phyloP scores from a whole-genome alignment of 2,329 filamentous ascomycete genomes.

The Hypoxylon sp. region DNA sequence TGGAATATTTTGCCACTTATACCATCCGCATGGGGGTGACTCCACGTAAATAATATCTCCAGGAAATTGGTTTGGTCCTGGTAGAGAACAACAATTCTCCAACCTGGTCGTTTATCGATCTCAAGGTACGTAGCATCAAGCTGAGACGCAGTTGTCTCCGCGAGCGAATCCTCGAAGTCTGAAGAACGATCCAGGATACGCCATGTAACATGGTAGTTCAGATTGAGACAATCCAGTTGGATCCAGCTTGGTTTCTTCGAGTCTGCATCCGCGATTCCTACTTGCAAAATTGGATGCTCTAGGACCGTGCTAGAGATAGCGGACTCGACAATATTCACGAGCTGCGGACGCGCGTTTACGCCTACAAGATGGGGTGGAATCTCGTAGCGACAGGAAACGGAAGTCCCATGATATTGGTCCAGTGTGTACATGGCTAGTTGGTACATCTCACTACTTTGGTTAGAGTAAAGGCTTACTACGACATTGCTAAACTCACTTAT shows the following conservation, averaged over 20 bases:
- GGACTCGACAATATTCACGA: conserved; percentile 34
- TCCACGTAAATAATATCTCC: conserved; percentile 46
- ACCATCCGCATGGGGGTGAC: conserved; percentile 45
- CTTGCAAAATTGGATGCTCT: conserved; percentile 43
- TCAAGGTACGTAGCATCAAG: conserved; percentile 38
- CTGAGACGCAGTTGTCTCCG: conserved; percentile 27
- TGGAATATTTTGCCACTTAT: conserved; percentile 48
- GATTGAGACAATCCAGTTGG: conserved; percentile 41
- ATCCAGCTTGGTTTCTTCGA: conserved; percentile 40
- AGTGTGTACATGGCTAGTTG: conserved; percentile 47
- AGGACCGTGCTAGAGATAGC: conserved; percentile 40
- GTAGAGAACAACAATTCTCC: conserved; percentile 43
- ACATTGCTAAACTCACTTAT: too few relatives aligned
- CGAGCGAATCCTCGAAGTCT: conserved; percentile 27
- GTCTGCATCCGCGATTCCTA: conserved; percentile 40
- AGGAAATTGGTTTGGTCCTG: conserved; percentile 11
- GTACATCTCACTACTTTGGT: conserved; percentile 42
- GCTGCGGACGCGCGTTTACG: conserved; percentile 15
- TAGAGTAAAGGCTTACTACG: too few relatives aligned
- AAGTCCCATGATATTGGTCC: conserved; percentile 43
- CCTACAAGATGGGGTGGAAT: conserved; percentile 36
- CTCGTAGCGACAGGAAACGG: conserved; percentile 45
- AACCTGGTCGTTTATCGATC: conserved; percentile 39
- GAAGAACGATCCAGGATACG: conserved; percentile 14
- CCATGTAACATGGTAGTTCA: conserved; percentile 47